Evolutionary conservation across 163 green algal species (phyloP).

Genomic region (Scenedesmus sp.): DNA sequence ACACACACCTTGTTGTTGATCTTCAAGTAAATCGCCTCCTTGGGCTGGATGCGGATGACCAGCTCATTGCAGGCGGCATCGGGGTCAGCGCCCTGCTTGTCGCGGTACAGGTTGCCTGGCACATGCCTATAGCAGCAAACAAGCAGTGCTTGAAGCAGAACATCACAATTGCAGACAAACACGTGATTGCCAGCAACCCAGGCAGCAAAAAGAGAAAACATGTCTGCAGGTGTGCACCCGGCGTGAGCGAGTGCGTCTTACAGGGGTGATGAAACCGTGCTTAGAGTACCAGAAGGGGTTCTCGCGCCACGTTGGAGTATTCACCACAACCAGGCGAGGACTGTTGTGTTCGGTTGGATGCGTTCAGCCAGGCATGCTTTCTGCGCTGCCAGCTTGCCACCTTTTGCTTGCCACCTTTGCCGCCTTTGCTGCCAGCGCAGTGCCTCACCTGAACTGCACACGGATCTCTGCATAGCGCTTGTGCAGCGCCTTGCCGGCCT

Average conservation of each 20-base stretch:
- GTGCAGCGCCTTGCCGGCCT: conserved; percentile 97
- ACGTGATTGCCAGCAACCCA: background rate
- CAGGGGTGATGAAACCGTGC: too few relatives aligned
- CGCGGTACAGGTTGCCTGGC: conserved; percentile 96
- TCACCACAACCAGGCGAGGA: too few relatives aligned
- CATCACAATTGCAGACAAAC: too few relatives aligned
- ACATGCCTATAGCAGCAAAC: conserved; percentile 79
- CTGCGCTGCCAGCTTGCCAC: background rate
- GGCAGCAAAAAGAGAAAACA: background rate
- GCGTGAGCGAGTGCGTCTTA: too few relatives aligned
- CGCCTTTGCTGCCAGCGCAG: too few relatives aligned
- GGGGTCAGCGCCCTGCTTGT: conserved; percentile 85
- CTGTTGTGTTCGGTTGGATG: too few relatives aligned
- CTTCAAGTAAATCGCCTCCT: conserved; percentile 96
- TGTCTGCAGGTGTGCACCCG: background rate
- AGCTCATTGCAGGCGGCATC: conserved; percentile 96
- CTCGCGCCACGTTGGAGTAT: too few relatives aligned
- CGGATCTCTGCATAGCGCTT: conserved; percentile 93
- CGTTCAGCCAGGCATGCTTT: too few relatives aligned
- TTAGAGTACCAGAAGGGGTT: too few relatives aligned
- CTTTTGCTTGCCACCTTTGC: too few relatives aligned
- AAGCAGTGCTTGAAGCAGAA: background rate
- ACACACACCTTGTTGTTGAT: conserved; percentile 96
- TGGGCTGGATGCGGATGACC: conserved; percentile 82
- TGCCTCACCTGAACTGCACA: conserved; percentile 80